Percentiles rank a stretch among this genome's conserved stretches.
Conservation (phyloP, 148 eudicot species). For the Rhododendron molle region DNA sequence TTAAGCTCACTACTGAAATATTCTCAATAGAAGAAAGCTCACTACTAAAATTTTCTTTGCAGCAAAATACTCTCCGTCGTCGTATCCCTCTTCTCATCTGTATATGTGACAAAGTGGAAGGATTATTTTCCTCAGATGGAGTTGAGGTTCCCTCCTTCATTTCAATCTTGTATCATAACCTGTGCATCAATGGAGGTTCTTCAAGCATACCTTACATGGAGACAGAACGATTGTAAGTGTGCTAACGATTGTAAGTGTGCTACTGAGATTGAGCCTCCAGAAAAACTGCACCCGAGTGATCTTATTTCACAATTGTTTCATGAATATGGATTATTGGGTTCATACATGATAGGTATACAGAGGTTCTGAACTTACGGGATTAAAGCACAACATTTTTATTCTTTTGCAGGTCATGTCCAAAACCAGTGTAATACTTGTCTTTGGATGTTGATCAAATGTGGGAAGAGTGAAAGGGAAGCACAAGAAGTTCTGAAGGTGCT, state of each 20-base stretch:
- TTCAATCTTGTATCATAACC: slow-evolving; percentile 50
- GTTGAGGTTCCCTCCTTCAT: slow-evolving; percentile 58
- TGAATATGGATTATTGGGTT: background rate
- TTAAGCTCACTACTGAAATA: slow-evolving; percentile 4
- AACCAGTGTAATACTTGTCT: slow-evolving; percentile 70
- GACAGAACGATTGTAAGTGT: slow-evolving; percentile 75
- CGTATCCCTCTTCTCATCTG: slow-evolving; percentile 73
- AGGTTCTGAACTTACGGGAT: background rate
- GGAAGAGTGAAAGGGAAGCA: slow-evolving; percentile 61
- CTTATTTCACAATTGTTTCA: background rate
- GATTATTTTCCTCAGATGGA: slow-evolving; percentile 61
- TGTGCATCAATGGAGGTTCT: slow-evolving; percentile 76
- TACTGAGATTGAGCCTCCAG: background rate
- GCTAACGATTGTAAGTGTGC: slow-evolving; percentile 61
- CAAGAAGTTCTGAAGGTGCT: slow-evolving; percentile 56
- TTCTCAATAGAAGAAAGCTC: background rate
- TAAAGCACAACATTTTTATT: background rate
- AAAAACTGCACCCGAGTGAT: background rate
- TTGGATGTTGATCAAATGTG: slow-evolving; percentile 61
- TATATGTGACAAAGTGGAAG: slow-evolving; percentile 64
- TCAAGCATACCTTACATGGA: slow-evolving; percentile 79
- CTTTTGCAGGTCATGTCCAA: slow-evolving; percentile 54
- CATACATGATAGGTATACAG: background rate
- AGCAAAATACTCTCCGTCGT: slow-evolving; percentile 81
- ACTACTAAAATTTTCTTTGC: slow-evolving; percentile 27